These are phyloP conservation scores for Paramecium sexaurelia DNA, from an alignment of 73 alveolate species.

Conservation along the genomic window DNA sequence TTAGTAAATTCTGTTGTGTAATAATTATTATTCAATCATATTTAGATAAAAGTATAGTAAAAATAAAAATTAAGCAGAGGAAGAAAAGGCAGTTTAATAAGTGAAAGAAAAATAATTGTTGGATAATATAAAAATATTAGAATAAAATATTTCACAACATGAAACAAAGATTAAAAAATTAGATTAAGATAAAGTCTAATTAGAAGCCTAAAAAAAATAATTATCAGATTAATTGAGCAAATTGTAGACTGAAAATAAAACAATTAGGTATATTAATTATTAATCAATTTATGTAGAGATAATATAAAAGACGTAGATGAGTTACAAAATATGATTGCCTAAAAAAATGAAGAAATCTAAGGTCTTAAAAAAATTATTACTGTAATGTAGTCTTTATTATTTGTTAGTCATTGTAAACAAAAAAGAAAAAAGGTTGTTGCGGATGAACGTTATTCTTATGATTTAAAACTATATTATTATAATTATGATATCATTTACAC, in stretches of 20 bases:
- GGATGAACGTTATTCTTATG: not conserved
- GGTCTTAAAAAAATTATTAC: not conserved
- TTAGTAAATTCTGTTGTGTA: conserved; percentile 39
- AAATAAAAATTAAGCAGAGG: conserved; percentile 27
- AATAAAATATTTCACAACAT: conserved; percentile 4
- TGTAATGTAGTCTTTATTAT: not conserved
- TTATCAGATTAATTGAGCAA: not conserved
- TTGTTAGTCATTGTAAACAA: not conserved
- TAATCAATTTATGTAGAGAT: not conserved
- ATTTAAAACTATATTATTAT: not conserved
- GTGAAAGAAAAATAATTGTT: conserved; percentile 52
- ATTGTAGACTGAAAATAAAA: conserved; percentile 1
- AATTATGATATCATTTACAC: not conserved
- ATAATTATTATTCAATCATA: not conserved
- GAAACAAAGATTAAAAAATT: conserved; percentile 49
- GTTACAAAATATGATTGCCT: not conserved
- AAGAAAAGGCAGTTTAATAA: not conserved
- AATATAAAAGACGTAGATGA: conserved; percentile 45
- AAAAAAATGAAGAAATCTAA: conserved; percentile 41
- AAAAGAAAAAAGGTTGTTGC: conserved; percentile 47
- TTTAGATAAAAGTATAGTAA: conserved; percentile 12
- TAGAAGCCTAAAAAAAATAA: conserved; percentile 37
- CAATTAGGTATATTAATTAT: not conserved
- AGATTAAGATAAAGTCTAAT: conserved; percentile 14
- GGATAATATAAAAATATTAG: conserved; percentile 50